These are phyloP conservation scores for Pseudogymnoascus sp. DNA, from an alignment of 2,329 filamentous ascomycete species.

Conservation along the genomic window DNA sequence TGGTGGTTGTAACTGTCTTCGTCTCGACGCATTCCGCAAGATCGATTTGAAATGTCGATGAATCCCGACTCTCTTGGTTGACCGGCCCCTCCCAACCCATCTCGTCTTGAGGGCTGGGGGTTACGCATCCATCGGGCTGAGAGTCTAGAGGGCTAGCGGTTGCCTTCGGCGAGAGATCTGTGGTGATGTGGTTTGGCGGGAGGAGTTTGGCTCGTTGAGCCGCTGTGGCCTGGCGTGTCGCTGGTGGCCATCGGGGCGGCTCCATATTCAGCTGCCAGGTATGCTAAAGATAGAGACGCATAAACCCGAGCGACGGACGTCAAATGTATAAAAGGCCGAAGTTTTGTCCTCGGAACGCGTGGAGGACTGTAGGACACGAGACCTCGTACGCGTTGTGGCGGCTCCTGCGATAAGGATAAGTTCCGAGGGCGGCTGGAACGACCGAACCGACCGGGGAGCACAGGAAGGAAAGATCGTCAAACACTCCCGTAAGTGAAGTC, in stretches of 20 bases:
- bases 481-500: neutral
- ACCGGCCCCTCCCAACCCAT: neutral
- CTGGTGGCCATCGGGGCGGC: slow-evolving; percentile 5
- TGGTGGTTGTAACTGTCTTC: slow-evolving; percentile 79
- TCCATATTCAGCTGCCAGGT: slow-evolving; percentile 5
- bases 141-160: neutral
- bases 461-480: neutral
- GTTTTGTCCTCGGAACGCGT: neutral
- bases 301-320: neutral
- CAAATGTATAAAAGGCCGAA: neutral
- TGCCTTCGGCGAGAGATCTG: neutral
- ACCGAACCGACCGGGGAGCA: neutral
- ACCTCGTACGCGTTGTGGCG: neutral
- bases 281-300: slow-evolving; percentile 2
- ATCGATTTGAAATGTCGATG: slow-evolving; percentile 37
- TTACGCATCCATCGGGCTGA: neutral
- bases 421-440: neutral
- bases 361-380: neutral
- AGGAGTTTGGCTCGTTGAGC: neutral
- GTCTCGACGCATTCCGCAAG: slow-evolving; percentile 60
- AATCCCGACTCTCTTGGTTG: slow-evolving; percentile 10
- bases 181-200: slow-evolving; percentile 3
- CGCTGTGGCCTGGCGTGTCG: slow-evolving; percentile 4
- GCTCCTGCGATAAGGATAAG: slow-evolving; percentile 7
- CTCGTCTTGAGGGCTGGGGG: neutral